Conservation (phyloP, 768 basidiomycete species). For the Trametes sanguinea region DNA sequence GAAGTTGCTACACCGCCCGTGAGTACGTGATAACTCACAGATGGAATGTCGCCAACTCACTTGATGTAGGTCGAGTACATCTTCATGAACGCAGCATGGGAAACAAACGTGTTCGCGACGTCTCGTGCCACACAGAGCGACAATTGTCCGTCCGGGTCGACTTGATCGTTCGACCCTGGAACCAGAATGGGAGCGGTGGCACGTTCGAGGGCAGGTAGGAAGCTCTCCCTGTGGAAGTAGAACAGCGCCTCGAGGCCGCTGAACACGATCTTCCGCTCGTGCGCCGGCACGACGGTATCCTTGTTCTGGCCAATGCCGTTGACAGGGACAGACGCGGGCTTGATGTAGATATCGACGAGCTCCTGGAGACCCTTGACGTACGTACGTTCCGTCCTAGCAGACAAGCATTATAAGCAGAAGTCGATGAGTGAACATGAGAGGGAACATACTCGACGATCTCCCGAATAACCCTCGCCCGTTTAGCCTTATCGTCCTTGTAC, state of each 20-base stretch:
- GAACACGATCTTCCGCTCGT: constrained; percentile 91
- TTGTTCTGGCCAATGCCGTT: constrained; percentile 71
- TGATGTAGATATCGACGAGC: constrained; percentile 93
- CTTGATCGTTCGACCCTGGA: constrained; percentile 44
- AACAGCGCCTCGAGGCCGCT: constrained; percentile 86
- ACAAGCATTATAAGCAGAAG: not conserved
- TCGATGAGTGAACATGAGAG: constrained; percentile 7
- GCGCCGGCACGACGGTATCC: constrained; percentile 81
- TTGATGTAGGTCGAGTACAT: constrained; percentile 99
- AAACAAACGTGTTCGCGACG: constrained; percentile 87
- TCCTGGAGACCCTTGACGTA: constrained; percentile 95
- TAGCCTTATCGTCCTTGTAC: constrained; percentile 88
- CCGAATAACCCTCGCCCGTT: constrained; percentile 78
- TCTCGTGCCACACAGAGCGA: constrained; percentile 75
- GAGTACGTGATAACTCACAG: constrained; percentile 16
- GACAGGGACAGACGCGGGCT: constrained; percentile 72
- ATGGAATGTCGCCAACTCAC: constrained; percentile 46
- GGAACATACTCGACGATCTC: constrained; percentile 86
- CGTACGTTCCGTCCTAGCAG: constrained; percentile 82
- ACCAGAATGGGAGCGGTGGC: constrained; percentile 72
- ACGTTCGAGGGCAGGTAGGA: constrained; percentile 85
- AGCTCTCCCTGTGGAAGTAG: constrained; percentile 90
- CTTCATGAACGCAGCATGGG: constrained; percentile 96
- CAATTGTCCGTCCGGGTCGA: constrained; percentile 71
- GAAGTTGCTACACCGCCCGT: constrained; percentile 66